Evolutionary conservation across 2,329 filamentous ascomycete genomes (phyloP).

Genomic region (Aspergillus pseudotamarii): DNA sequence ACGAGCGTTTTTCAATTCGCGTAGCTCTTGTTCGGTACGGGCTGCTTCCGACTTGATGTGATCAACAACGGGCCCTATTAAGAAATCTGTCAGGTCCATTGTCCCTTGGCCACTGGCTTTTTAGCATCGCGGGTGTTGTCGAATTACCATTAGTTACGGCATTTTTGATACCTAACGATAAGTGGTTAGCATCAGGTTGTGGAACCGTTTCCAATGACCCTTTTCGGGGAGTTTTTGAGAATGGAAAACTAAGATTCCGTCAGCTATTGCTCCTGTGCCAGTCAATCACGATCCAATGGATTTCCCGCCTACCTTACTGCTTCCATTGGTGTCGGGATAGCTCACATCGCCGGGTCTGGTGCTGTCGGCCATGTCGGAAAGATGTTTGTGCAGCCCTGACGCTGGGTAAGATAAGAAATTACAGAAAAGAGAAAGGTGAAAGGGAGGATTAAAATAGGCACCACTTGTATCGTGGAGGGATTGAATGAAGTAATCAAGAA

Average conservation of each 20-base stretch:
- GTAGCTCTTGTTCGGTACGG: conserved; percentile 61
- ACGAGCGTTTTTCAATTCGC: conserved; percentile 58
- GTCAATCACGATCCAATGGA: not conserved
- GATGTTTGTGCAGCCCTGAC: conserved; percentile 23
- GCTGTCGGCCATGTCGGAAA: conserved; percentile 34
- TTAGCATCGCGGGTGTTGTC: not conserved
- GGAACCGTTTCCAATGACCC: conserved; percentile 11
- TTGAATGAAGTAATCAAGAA: conserved; percentile 10
- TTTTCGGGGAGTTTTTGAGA: not conserved
- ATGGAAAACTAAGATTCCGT: not conserved
- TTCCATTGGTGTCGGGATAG: conserved; percentile 40
- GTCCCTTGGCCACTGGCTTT: not conserved
- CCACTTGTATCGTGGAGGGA: conserved; percentile 4
- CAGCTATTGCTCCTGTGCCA: not conserved
- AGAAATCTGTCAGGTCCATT: conserved; percentile 20
- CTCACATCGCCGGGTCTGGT: conserved; percentile 35
- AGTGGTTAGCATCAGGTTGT: conserved; percentile 21
- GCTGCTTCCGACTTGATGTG: conserved; percentile 59
- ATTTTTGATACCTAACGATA: conserved; percentile 27
- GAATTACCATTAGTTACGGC: conserved; percentile 29
- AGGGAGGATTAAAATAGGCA: conserved; percentile 7
- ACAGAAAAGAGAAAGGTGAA: conserved; percentile 5
- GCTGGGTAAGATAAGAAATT: conserved; percentile 15
- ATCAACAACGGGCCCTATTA: conserved; percentile 57
- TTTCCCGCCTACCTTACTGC: conserved; percentile 40